Percentiles rank a stretch among this genome's conserved stretches.
phyloP scores from a whole-genome alignment of 164 flowering plant genomes.

The Sedum album region DNA sequence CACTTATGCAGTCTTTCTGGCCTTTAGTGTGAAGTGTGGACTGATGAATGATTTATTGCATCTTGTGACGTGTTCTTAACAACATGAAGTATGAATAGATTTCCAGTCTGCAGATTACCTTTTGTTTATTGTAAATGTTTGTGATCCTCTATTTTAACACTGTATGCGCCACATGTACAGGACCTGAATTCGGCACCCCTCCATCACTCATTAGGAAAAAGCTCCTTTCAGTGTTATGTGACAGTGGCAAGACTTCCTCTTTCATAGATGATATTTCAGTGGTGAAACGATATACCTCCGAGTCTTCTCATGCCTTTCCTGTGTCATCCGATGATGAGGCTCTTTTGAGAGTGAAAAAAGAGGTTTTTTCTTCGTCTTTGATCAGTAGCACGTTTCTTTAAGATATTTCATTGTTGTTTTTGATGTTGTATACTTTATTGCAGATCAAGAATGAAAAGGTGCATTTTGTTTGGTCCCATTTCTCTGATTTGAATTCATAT shows the following conservation, averaged over 20 bases:
- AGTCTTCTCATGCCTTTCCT: slow-evolving; percentile 70
- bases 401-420: neutral
- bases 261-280: slow-evolving; percentile 71
- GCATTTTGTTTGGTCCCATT: slow-evolving; percentile 85
- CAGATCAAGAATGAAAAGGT: slow-evolving; percentile 66
- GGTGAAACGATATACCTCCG: slow-evolving; percentile 75
- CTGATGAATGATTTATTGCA: no score
- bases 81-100: no score
- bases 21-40: neutral
- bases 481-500: slow-evolving; percentile 72
- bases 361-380: slow-evolving; percentile 36
- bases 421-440: neutral
- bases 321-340: slow-evolving; percentile 85
- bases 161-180: slow-evolving; percentile 20
- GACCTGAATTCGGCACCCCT: slow-evolving; percentile 83
- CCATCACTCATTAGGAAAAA: slow-evolving; percentile 61
- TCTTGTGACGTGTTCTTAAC: no score
- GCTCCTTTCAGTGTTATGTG: slow-evolving; percentile 66
- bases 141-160: neutral
- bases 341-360: slow-evolving; percentile 60
- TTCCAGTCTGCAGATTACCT: no score
- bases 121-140: neutral
- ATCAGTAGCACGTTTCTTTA: neutral
- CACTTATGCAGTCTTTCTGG: neutral
- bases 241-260: slow-evolving; percentile 60